phyloP scores from a whole-genome alignment of 495 filamentous ascomycete species.

The Penicillium riverlandense region DNA sequence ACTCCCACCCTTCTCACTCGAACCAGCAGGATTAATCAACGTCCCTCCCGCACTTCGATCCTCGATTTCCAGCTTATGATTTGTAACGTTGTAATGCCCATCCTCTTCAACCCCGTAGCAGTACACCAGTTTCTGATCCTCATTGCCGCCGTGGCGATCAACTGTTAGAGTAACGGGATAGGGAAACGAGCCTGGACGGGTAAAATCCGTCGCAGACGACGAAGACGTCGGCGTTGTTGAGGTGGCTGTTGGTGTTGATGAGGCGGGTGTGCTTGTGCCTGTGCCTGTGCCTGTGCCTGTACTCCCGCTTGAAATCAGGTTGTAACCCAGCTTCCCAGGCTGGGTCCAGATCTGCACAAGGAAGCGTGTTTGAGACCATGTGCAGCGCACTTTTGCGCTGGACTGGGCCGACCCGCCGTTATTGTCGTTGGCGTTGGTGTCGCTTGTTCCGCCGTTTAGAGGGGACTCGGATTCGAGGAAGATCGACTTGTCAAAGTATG shows the following conservation, averaged over 20 bases:
- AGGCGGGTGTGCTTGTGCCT: constrained; percentile 2
- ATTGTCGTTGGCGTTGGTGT: constrained; percentile 43
- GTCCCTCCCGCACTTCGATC: constrained; percentile 52
- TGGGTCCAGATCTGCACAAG: constrained; percentile 87
- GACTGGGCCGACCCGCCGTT: constrained; percentile 56
- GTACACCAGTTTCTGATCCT: constrained; percentile 58
- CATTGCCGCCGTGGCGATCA: constrained; percentile 71
- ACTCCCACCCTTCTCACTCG: constrained; percentile 23
- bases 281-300: background rate
- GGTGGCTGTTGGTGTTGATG: constrained; percentile 14
- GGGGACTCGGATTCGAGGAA: constrained; percentile 56
- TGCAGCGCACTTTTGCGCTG: constrained; percentile 63
- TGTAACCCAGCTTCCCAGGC: constrained; percentile 30
- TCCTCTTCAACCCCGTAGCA: constrained; percentile 54
- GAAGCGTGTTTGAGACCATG: constrained; percentile 77
- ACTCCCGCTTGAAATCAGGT: constrained; percentile 28
- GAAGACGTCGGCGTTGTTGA: constrained; percentile 13
- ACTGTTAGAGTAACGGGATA: constrained; percentile 76
- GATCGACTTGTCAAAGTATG: constrained; percentile 82
- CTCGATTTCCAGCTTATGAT: constrained; percentile 50
- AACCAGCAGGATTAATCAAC: constrained; percentile 48
- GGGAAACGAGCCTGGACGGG: constrained; percentile 68
- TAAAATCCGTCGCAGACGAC: constrained; percentile 47
- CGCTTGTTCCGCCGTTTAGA: constrained; percentile 21
- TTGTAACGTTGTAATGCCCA: constrained; percentile 41